phyloP scores from a whole-genome alignment of 306 rosid species.

The Lupinus albus region DNA sequence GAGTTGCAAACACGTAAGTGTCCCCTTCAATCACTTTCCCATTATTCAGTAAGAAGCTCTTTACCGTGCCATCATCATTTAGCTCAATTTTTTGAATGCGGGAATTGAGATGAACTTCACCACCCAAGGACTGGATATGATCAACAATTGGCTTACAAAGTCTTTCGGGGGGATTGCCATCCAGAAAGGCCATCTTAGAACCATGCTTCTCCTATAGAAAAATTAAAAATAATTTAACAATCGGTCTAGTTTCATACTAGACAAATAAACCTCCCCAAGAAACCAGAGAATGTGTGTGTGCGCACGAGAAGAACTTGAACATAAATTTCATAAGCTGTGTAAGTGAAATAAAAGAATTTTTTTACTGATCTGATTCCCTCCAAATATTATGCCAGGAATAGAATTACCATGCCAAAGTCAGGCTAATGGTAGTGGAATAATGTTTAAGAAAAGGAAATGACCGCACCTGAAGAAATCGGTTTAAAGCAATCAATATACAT shows the following conservation, averaged over 20 bases:
- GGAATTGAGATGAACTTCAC: constrained; percentile 84
- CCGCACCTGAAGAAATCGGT: constrained; percentile 92
- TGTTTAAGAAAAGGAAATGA: constrained; percentile 34
- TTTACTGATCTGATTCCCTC: constrained; percentile 17
- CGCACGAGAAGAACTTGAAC: background rate
- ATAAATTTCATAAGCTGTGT: constrained; percentile 20
- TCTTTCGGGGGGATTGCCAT: constrained; percentile 96
- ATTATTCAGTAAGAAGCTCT: constrained; percentile 66
- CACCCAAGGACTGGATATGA: constrained; percentile 81
- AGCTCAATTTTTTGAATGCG: constrained; percentile 82
- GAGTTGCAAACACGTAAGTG: constrained; percentile 85
- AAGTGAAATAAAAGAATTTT: constrained; percentile 17
- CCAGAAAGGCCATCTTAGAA: constrained; percentile 98
- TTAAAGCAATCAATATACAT: constrained; percentile 94
- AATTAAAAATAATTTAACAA: constrained; percentile 18
- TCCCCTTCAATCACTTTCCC: constrained; percentile 81
- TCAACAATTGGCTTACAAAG: constrained; percentile 91
- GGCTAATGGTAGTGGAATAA: constrained; percentile 1
- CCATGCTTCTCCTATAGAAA: constrained; percentile 89
- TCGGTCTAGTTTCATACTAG: constrained; percentile 25
- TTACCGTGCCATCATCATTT: constrained; percentile 81
- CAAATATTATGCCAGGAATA: constrained; percentile 27
- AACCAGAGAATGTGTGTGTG: background rate
- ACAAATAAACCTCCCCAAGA: background rate
- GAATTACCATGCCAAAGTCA: constrained; percentile 21